Evolutionary conservation across 106 monocot species (phyloP).

Genomic region (Agapanthus africanus): DNA sequence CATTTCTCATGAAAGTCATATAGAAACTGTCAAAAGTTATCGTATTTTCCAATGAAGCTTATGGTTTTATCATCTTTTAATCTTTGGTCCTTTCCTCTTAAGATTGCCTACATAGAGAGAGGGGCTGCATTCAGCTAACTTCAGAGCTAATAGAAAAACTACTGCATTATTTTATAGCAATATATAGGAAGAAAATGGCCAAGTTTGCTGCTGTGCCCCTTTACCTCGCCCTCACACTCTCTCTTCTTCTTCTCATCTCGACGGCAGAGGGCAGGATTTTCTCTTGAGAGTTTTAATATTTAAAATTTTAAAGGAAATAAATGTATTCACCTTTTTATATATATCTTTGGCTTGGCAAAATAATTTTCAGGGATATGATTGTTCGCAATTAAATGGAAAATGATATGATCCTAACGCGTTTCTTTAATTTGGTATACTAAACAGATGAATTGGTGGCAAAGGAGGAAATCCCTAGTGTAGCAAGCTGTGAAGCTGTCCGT

Average conservation of each 20-base stretch:
- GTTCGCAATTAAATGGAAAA: not conserved
- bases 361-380: not conserved
- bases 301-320: not conserved
- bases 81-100: no score
- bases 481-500: slow-evolving; percentile 1
- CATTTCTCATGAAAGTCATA: no score
- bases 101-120: no score
- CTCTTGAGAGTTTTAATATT: not conserved
- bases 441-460: not conserved
- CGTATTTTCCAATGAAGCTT: no score
- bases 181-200: no score
- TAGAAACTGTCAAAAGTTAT: no score
- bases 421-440: not conserved
- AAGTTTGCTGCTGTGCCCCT: not conserved
- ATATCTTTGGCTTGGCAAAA: not conserved
- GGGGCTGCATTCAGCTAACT: no score
- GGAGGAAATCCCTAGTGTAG: not conserved
- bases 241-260: not conserved
- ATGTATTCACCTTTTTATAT: not conserved
- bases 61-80: no score
- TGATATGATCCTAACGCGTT: not conserved
- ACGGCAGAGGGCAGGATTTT: not conserved
- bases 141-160: no score
- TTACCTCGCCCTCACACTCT: not conserved
- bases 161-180: no score